Conservation (phyloP, 2,329 filamentous ascomycete genomes). For the Venturia aucupariae region DNA sequence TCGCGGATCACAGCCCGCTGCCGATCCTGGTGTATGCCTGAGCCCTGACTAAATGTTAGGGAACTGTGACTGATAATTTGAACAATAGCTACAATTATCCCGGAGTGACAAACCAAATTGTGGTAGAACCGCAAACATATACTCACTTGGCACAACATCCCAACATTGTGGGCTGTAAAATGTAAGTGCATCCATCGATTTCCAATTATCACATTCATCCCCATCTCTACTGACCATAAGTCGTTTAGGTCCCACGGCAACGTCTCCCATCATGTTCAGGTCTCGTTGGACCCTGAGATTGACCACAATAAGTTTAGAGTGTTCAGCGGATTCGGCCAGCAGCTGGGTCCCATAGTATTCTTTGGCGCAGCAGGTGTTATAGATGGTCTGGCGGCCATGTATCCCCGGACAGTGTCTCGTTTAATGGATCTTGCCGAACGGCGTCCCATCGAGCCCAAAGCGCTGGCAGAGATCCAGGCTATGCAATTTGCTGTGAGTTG, state of each 20-base stretch:
- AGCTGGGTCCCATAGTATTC: constrained; percentile 52
- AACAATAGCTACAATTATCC: constrained; percentile 55
- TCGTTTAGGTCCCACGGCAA: constrained; percentile 42
- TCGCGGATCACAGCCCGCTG: constrained; percentile 49
- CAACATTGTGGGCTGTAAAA: constrained; percentile 61
- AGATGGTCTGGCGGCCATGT: constrained; percentile 58
- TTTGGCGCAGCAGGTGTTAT: constrained; percentile 59
- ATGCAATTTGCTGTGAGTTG: constrained; percentile 23
- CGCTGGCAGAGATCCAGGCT: not conserved
- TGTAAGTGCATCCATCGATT: constrained; percentile 37
- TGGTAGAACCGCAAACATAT: constrained; percentile 48
- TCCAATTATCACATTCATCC: not conserved
- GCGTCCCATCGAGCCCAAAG: not conserved
- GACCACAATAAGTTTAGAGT: constrained; percentile 50
- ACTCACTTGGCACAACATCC: constrained; percentile 50
- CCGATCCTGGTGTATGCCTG: constrained; percentile 49
- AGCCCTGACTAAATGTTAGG: too few species aligned
- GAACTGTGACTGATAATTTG: not conserved
- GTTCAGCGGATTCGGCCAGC: constrained; percentile 57
- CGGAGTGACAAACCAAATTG: constrained; percentile 41
- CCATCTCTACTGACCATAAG: not conserved
- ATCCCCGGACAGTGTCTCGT: constrained; percentile 34
- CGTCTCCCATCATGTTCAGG: constrained; percentile 52
- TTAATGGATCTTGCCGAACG: not conserved
- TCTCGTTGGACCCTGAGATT: constrained; percentile 50